Evolutionary conservation across 768 basidiomycete genomes (phyloP), one percentile per base, ranked within the genome.

Genomic region (Termitomyces sp.): DNA sequence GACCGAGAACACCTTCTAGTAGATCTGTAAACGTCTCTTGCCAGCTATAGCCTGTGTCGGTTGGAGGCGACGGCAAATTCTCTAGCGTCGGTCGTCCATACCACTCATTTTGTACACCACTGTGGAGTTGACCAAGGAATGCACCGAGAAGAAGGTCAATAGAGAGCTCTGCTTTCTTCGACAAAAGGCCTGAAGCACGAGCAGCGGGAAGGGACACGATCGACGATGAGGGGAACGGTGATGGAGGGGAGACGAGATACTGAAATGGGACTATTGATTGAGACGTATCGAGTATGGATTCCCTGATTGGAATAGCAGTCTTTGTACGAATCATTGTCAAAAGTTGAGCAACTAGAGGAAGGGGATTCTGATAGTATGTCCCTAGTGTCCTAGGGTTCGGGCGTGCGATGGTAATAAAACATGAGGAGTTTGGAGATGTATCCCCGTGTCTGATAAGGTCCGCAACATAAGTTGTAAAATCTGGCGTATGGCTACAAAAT

Each of bases 71-170:
- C 10, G 50, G 51, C 9, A 57, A 43, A 33, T 59, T 48, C 37
- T 55, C 57, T 31, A 67, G 62, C 31, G 46, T 53, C 17, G 84
- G 84, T 3, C 75, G 62, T 3, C 89, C 89, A 61, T 83, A 91
- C 83, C 83, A 89, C 64, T 90, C 86, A 71, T 87, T 89, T 64
- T 86, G 84, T n/a, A 87, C 76, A 23, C 72, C 71, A 11, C 68
- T 75, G 63, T 91, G 89, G n/a, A 89, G 71, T 55, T 82, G 76
- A 6, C 79, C 80, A 38, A 90, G 76, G 62, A 81, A 75, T 35
- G 75, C 68, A 7, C 89, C 89, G 2, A 88, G 71, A 52, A 77
- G 73, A n/a, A 86, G 73, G 56, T 89, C 84, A 55, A 89, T 63
- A 19, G 76, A 68, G 3, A 77, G 63, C 3, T 66, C 67, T 44